These are phyloP conservation scores for Rubroboletus pulcherrimus DNA, from an alignment of 768 basidiomycete genomes.

Conservation along the genomic window DNA sequence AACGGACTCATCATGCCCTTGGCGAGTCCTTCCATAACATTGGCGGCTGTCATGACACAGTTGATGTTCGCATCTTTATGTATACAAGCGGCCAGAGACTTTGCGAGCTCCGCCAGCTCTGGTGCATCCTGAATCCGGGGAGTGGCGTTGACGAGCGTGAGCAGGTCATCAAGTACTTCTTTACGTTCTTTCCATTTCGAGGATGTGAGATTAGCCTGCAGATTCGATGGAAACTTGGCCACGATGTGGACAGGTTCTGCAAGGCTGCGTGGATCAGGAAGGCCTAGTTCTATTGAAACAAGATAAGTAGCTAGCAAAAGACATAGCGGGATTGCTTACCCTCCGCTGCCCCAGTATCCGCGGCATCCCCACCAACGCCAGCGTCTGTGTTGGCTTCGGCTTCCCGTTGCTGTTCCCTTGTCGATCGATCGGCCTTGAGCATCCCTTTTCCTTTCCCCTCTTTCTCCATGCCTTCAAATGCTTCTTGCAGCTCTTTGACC, in stretches of 20 bases:
- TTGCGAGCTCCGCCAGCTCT: conserved; percentile 72
- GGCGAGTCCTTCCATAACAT: conserved; percentile 80
- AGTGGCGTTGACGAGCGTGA: conserved; percentile 61
- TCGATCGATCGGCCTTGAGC: conserved; percentile 75
- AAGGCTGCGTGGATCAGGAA: conserved; percentile 73
- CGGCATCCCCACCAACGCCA: conserved; percentile 34
- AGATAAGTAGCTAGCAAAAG: conserved; percentile 6
- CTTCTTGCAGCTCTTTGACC: conserved; percentile 90
- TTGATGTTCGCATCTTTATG: conserved; percentile 91
- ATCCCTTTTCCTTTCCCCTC: conserved; percentile 83
- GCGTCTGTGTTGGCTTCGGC: conserved; percentile 43
- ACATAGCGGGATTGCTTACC: conserved; percentile 34
- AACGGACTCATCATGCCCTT: conserved; percentile 76
- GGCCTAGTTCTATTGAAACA: conserved; percentile 40
- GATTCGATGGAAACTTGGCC: conserved; percentile 66
- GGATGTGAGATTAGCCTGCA: conserved; percentile 75
- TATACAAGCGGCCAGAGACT: conserved; percentile 75
- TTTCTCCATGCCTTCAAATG: conserved; percentile 79
- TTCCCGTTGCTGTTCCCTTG: conserved; percentile 73
- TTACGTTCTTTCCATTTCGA: conserved; percentile 99
- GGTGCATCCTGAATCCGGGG: conserved; percentile 77
- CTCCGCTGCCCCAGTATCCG: conserved; percentile 48
- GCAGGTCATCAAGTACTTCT: conserved; percentile 81
- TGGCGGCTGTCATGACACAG: conserved; percentile 87
- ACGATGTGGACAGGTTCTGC: conserved; percentile 81